Percentiles rank a stretch among this genome's conserved stretches.
Conservation (phyloP, 177 flowering plant species). For the Vitis hybrid region DNA sequence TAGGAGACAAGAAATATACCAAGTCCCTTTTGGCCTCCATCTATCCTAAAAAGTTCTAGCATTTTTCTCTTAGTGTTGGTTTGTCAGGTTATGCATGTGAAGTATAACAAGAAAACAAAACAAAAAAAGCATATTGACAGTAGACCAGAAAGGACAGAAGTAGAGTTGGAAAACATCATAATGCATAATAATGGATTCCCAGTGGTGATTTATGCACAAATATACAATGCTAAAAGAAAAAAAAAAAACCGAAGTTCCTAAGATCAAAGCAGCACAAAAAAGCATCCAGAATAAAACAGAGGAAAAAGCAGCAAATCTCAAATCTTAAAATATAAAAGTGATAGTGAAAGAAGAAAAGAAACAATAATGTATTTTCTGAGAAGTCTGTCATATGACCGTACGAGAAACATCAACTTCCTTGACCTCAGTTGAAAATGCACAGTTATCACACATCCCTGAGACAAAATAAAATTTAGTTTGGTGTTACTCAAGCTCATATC, state of each 20-base stretch:
- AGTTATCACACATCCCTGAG: conserved; percentile 96
- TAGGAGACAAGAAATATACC: no score
- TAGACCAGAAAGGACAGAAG: neutral
- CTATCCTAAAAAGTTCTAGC: no score
- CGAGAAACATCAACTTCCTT: conserved; percentile 75
- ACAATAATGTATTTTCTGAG: neutral
- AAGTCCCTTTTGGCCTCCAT: no score
- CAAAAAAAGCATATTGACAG: neutral
- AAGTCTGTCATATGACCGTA: conserved; percentile 28
- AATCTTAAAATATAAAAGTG: neutral
- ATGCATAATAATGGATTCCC: neutral
- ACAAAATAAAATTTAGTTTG: conserved; percentile 6
- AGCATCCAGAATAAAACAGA: neutral
- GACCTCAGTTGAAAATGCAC: conserved; percentile 62
- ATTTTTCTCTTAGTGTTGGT: no score
- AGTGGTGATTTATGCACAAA: neutral
- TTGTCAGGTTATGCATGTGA: no score
- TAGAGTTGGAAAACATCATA: neutral
- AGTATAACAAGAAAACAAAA: neutral
- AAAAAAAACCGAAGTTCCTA: neutral
- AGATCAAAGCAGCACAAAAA: neutral
- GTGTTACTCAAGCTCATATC: neutral
- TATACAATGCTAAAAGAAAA: neutral
- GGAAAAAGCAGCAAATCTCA: neutral
- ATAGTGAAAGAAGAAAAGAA: neutral